Percentiles rank a stretch among this genome's conserved stretches.
These are phyloP conservation scores for Calcarisporium arbuscula DNA, from an alignment of 2,329 filamentous ascomycete genomes.

Conservation along the genomic window DNA sequence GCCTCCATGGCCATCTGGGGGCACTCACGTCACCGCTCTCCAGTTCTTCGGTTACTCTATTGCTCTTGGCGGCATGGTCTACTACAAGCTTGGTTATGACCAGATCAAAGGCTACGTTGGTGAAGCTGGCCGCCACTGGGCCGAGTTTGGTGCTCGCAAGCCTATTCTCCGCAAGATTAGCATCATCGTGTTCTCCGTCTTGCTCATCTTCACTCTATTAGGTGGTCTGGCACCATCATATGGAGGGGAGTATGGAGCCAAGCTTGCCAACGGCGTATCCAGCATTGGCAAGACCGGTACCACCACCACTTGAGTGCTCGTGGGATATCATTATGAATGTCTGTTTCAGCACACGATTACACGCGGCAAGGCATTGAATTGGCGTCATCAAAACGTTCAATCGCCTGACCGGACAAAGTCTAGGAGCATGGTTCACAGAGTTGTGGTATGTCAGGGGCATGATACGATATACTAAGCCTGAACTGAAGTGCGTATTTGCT, in stretches of 20 bases:
- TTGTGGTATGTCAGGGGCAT: too few relatives aligned
- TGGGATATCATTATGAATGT: too few relatives aligned
- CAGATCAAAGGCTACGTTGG: slow-evolving; percentile 74
- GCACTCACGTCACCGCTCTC: slow-evolving; percentile 64
- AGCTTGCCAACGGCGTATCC: slow-evolving; percentile 41
- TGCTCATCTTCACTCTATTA: slow-evolving; percentile 65
- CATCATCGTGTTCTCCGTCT: slow-evolving; percentile 56
- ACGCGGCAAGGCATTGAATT: too few relatives aligned
- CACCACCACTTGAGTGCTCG: slow-evolving; percentile 3
- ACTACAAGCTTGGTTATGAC: slow-evolving; percentile 81
- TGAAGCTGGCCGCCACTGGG: slow-evolving; percentile 72
- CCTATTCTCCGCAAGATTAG: slow-evolving; percentile 74
- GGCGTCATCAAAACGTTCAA: too few relatives aligned
- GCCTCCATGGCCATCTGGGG: slow-evolving; percentile 80
- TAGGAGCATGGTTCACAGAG: too few relatives aligned
- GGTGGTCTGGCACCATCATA: slow-evolving; percentile 59
- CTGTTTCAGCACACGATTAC: too few relatives aligned
- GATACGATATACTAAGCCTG: too few relatives aligned
- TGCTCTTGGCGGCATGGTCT: slow-evolving; percentile 67
- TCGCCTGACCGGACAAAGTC: too few relatives aligned
- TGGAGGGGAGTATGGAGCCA: slow-evolving; percentile 46
- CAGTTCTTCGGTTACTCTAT: slow-evolving; percentile 83
- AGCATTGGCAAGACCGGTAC: slow-evolving; percentile 35
- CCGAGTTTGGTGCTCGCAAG: slow-evolving; percentile 73
- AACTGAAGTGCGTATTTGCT: too few relatives aligned